Conservation (phyloP, 148 eudicot genomes). For the Amaranthus hypochondriacus region DNA sequence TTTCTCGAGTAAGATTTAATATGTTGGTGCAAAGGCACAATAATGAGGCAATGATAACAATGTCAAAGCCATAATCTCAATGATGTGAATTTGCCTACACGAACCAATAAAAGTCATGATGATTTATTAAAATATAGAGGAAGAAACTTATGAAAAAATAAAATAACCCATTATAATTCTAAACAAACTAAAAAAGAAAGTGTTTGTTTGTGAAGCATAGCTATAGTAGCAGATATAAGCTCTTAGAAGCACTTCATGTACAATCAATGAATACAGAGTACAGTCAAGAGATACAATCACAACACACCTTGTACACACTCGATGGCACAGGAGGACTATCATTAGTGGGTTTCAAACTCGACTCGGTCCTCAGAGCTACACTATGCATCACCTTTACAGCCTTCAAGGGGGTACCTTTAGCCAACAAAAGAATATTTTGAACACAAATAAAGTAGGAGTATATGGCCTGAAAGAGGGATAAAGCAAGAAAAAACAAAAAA, state of each 20-base stretch:
- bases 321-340: slow-evolving; percentile 34
- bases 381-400: slow-evolving; percentile 96
- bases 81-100: no score
- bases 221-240: background rate
- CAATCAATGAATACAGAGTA: background rate
- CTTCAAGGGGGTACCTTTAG: slow-evolving; percentile 85
- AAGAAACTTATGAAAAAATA: background rate
- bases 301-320: slow-evolving; percentile 44
- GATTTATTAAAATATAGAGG: no score
- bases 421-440: slow-evolving; percentile 13
- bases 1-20: background rate
- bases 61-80: no score
- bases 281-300: background rate
- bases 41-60: background rate
- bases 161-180: no score
- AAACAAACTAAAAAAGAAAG: background rate
- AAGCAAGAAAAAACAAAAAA: background rate
- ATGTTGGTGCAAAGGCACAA: background rate
- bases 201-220: no score
- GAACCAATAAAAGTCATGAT: no score
- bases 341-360: slow-evolving; percentile 45
- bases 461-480: no score
- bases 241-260: background rate
- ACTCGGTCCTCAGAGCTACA: slow-evolving; percentile 90
- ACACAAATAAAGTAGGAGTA: background rate